A percentile compares a stretch with the other conserved stretches of the same genome.
phyloP scores from a whole-genome alignment of 2,329 filamentous ascomycete genomes.

The Apiospora kogelbergensis region DNA sequence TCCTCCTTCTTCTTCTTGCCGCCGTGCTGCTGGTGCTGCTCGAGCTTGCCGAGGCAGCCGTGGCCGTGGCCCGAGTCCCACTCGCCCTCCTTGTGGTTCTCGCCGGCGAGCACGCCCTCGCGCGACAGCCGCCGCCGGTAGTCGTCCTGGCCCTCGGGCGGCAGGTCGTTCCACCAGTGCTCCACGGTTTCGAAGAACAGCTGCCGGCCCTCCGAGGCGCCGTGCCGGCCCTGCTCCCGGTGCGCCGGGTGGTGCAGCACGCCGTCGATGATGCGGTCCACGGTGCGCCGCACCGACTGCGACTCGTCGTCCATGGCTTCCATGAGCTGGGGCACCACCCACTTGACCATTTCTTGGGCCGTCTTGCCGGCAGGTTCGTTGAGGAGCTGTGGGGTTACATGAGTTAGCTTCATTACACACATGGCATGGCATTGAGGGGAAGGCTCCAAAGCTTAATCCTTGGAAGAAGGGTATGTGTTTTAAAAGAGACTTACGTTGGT shows the following conservation, averaged over 20 bases:
- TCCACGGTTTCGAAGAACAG: conserved; percentile 81
- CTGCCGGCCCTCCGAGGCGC: conserved; percentile 67
- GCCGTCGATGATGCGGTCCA: conserved; percentile 76
- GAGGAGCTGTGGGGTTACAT: conserved; percentile 51
- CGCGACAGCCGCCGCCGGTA: conserved; percentile 76
- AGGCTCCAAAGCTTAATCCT: too few species aligned
- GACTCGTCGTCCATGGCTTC: conserved; percentile 79
- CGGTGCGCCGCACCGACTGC: conserved; percentile 66
- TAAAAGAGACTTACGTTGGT: conserved; percentile 59
- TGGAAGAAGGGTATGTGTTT: conserved; percentile 8
- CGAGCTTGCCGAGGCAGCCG: conserved; percentile 66
- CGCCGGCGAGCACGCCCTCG: conserved; percentile 68
- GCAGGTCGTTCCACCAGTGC: conserved; percentile 77
- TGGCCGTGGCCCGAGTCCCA: conserved; percentile 79
- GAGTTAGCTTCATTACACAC: neutral
- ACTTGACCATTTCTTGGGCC: conserved; percentile 74
- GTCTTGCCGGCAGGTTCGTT: conserved; percentile 87
- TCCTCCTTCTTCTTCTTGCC: conserved; percentile 49
- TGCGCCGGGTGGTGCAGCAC: conserved; percentile 89
- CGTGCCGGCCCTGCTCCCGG: conserved; percentile 67
- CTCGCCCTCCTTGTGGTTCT: conserved; percentile 85
- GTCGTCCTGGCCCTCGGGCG: conserved; percentile 60
- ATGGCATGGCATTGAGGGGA: too few species aligned
- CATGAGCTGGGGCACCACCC: conserved; percentile 89
- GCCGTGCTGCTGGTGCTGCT: conserved; percentile 54